These are phyloP conservation scores for Chalciporus sphaerocephalus DNA, from an alignment of 768 basidiomycete species.

Conservation along the genomic window DNA sequence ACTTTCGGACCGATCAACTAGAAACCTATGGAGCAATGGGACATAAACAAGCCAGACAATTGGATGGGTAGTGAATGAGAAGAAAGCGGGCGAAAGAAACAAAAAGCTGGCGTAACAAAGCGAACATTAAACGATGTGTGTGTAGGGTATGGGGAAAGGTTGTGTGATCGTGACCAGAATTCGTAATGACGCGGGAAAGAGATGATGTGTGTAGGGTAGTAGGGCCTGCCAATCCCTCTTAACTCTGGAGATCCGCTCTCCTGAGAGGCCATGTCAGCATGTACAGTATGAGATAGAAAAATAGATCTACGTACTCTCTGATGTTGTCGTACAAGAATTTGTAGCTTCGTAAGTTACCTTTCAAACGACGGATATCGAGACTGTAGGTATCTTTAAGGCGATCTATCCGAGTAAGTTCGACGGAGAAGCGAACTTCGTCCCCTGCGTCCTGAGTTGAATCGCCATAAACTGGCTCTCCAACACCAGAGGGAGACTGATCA, in stretches of 20 bases:
- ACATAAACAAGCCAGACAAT: slow-evolving; percentile 19
- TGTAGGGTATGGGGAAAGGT: slow-evolving; percentile 29
- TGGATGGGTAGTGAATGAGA: not conserved
- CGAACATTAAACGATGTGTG: slow-evolving; percentile 18
- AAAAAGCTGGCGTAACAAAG: not conserved
- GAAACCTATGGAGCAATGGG: slow-evolving; percentile 17
- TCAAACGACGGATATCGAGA: slow-evolving; percentile 86
- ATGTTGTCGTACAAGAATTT: slow-evolving; percentile 87
- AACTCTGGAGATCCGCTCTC: slow-evolving; percentile 38
- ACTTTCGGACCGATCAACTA: slow-evolving; percentile 14
- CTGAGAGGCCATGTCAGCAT: slow-evolving; percentile 19
- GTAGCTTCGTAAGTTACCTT: slow-evolving; percentile 90
- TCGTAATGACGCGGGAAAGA: not conserved
- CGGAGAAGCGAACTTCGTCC: slow-evolving; percentile 94
- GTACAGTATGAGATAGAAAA: slow-evolving; percentile 6
- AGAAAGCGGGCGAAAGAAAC: slow-evolving; percentile 2
- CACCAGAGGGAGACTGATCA: slow-evolving; percentile 35
- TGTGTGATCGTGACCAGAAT: slow-evolving; percentile 7
- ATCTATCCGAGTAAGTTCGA: slow-evolving; percentile 89
- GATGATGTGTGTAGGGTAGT: slow-evolving; percentile 7
- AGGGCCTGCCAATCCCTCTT: slow-evolving; percentile 26
- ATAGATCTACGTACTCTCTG: slow-evolving; percentile 61
- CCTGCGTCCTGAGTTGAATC: slow-evolving; percentile 77
- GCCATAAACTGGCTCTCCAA: slow-evolving; percentile 68
- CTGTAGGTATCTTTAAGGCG: slow-evolving; percentile 87